Percentiles rank a stretch among this genome's conserved stretches.
Evolutionary conservation across 1,139 yeast genomes (phyloP).

Genomic region (Saccharomyces hybrid): DNA sequence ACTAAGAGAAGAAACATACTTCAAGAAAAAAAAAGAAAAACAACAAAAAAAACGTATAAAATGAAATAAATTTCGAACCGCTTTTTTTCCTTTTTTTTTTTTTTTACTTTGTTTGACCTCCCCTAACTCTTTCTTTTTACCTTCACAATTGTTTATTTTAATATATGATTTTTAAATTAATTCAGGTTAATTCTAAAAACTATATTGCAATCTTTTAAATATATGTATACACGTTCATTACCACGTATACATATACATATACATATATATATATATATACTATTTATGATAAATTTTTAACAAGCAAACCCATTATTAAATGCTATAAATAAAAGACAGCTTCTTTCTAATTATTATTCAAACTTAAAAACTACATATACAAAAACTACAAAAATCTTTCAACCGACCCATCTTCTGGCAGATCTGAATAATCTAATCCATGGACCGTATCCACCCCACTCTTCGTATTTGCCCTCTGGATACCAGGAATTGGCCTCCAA

Average conservation of each 20-base stretch:
- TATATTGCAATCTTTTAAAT: background rate
- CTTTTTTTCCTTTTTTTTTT: background rate
- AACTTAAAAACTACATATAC: background rate
- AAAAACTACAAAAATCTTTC: conserved; percentile 2
- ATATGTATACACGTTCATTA: background rate
- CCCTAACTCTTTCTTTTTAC: background rate
- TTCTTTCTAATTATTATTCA: background rate
- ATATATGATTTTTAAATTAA: background rate
- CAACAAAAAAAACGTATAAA: background rate
- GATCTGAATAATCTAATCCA: conserved; percentile 92
- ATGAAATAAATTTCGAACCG: background rate
- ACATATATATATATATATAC: background rate
- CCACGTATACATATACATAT: background rate
- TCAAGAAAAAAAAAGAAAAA: background rate
- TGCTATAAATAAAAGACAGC: background rate
- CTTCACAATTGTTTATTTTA: background rate
- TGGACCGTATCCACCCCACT: conserved; percentile 76
- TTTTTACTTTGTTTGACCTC: background rate
- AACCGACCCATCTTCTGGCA: conserved; percentile 89
- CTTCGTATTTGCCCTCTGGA: conserved; percentile 57
- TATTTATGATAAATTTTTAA: background rate
- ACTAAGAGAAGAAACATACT: background rate
- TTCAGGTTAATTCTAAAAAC: background rate
- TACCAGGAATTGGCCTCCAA: conserved; percentile 87
- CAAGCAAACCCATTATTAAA: background rate